phyloP scores from a whole-genome alignment of 208 protist species.

The Leishmania mexicana region DNA sequence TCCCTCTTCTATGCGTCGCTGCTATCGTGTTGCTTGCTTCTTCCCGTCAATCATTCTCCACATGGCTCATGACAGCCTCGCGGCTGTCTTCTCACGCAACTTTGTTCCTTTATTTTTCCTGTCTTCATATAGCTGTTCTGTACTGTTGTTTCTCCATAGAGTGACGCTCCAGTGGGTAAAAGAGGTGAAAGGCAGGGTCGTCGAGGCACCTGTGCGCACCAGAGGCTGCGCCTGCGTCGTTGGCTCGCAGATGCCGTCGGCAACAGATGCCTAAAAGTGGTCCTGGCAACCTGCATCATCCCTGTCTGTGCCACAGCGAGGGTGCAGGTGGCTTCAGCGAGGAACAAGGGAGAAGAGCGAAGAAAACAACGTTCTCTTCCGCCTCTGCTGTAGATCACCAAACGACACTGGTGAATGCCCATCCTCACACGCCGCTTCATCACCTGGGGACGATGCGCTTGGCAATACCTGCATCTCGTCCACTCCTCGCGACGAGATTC shows the following conservation, averaged over 20 bases:
- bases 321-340: neutral
- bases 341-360: neutral
- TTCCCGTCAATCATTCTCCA: neutral
- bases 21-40: neutral
- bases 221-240: neutral
- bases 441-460: neutral
- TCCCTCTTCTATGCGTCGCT: neutral
- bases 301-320: neutral
- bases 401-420: neutral
- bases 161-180: neutral
- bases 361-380: neutral
- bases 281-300: neutral
- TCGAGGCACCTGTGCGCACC: neutral
- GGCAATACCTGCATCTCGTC: neutral
- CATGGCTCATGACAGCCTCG: too few species aligned
- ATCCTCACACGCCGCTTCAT: neutral
- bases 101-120: neutral
- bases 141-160: neutral
- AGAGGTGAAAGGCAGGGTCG: neutral
- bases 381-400: neutral
- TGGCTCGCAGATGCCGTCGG: neutral
- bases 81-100: neutral
- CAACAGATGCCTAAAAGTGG: neutral
- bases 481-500: neutral
- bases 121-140: neutral